These are phyloP conservation scores for Amorphotheca resinae DNA, from an alignment of 495 filamentous ascomycete species.

Conservation along the genomic window DNA sequence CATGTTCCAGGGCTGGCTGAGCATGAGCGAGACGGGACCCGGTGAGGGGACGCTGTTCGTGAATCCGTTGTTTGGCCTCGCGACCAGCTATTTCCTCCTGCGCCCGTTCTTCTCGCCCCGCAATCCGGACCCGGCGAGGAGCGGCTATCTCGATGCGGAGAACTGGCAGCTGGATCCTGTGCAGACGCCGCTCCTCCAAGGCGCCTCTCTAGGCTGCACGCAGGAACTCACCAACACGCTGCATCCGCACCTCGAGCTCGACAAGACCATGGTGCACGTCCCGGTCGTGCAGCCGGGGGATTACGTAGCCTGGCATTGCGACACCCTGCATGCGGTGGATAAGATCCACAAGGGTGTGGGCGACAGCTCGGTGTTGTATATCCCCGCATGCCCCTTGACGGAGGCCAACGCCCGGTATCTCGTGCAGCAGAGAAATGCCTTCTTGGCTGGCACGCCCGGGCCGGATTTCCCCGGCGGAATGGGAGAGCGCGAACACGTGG, in stretches of 20 bases:
- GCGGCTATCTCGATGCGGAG: constrained; percentile 34
- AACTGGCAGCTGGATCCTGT: constrained; percentile 35
- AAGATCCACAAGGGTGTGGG: constrained; percentile 54
- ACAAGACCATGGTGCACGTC: constrained; percentile 65
- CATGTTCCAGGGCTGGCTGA: constrained; percentile 83
- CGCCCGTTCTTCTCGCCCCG: constrained; percentile 60
- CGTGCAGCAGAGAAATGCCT: constrained; percentile 50
- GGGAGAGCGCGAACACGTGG: constrained; percentile 44
- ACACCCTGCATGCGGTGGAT: constrained; percentile 75
- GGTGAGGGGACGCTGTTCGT: constrained; percentile 71
- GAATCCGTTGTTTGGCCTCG: constrained; percentile 59
- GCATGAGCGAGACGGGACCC: constrained; percentile 58
- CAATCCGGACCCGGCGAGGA: background rate
- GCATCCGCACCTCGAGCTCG: constrained; percentile 68
- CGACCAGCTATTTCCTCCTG: constrained; percentile 67
- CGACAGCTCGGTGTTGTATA: constrained; percentile 77
- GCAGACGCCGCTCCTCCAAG: constrained; percentile 48
- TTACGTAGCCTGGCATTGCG: constrained; percentile 88
- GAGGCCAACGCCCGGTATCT: constrained; percentile 60
- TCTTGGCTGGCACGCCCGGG: constrained; percentile 45
- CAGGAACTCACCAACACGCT: constrained; percentile 64
- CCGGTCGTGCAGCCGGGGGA: constrained; percentile 70
- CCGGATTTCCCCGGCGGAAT: constrained; percentile 63
- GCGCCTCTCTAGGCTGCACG: constrained; percentile 58
- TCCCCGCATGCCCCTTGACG: constrained; percentile 72